Percentiles rank a stretch among this genome's conserved stretches.
Evolutionary conservation across 2,329 filamentous ascomycete species (phyloP).

Genomic region (Conoideocrella luteorostrata): DNA sequence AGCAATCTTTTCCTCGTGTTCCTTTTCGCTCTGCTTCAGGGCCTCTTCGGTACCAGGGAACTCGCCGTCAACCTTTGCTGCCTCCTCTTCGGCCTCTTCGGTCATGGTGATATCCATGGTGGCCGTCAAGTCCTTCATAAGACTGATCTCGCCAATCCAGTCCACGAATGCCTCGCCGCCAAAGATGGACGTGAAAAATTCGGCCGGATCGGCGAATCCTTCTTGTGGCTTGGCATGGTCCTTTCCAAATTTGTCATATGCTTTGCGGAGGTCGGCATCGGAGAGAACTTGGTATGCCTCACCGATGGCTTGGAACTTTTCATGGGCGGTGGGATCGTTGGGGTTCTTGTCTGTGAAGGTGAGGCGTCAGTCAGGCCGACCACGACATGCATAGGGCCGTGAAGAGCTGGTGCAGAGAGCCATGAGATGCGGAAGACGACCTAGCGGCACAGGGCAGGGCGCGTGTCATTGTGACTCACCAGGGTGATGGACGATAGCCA

Average conservation of each 20-base stretch:
- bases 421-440: too few relatives aligned
- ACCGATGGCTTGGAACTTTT: slow-evolving; percentile 84
- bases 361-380: slow-evolving; percentile 8
- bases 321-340: slow-evolving; percentile 86
- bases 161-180: slow-evolving; percentile 93
- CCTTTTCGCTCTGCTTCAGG: slow-evolving; percentile 48
- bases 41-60: slow-evolving; percentile 52
- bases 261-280: slow-evolving; percentile 76
- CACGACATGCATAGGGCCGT: too few relatives aligned
- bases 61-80: slow-evolving; percentile 39
- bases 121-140: slow-evolving; percentile 97
- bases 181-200: slow-evolving; percentile 99
- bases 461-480: slow-evolving; percentile 53
- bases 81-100: slow-evolving; percentile 56
- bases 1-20: slow-evolving; percentile 14
- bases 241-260: slow-evolving; percentile 97
- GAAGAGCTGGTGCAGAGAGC: too few relatives aligned
- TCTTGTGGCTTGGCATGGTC: slow-evolving; percentile 85
- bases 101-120: slow-evolving; percentile 98
- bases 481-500: slow-evolving; percentile 89
- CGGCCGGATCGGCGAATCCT: slow-evolving; percentile 90
- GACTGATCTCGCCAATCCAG: slow-evolving; percentile 94
- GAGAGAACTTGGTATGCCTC: slow-evolving; percentile 76
- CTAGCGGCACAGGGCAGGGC: too few relatives aligned
- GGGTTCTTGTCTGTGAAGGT: slow-evolving; percentile 80